Percentiles rank a stretch among this genome's conserved stretches.
Evolutionary conservation across 306 rosid genomes (phyloP).

Genomic region (Quercus wislizeni): DNA sequence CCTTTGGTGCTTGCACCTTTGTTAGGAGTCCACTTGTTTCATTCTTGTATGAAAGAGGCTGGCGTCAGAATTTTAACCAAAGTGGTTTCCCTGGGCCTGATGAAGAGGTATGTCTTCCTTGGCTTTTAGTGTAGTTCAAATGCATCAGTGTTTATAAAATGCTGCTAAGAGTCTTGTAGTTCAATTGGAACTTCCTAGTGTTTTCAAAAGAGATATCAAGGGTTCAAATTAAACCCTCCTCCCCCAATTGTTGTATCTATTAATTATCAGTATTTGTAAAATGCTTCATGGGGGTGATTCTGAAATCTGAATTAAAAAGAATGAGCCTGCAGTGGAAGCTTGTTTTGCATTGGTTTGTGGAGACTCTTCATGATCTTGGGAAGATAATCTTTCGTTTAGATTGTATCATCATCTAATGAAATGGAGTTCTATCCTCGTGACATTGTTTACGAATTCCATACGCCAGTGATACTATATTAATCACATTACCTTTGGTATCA

Average conservation of each 20-base stretch:
- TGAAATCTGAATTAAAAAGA: neutral
- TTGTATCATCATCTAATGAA: neutral
- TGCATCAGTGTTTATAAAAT: neutral
- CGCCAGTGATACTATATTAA: neutral
- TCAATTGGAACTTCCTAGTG: too few relatives aligned
- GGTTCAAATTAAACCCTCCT: too few relatives aligned
- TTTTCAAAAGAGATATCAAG: too few relatives aligned
- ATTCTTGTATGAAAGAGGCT: conserved; percentile 92
- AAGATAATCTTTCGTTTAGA: neutral
- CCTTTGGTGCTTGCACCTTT: conserved; percentile 14
- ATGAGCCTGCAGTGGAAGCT: neutral
- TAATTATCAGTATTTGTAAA: neutral
- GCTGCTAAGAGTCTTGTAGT: neutral
- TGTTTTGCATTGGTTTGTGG: neutral
- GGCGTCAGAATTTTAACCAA: conserved; percentile 89
- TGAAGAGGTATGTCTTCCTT: conserved; percentile 65
- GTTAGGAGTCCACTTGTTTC: conserved; percentile 93
- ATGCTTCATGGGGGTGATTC: neutral
- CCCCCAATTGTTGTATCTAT: too few relatives aligned
- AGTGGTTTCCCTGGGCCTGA: conserved; percentile 95
- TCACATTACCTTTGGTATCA: conserved; percentile 4
- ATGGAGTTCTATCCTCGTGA: neutral
- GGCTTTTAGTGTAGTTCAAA: neutral
- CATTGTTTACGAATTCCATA: neutral
- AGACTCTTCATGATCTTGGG: neutral